Base-by-base conservation (phyloP, 1,139 yeast species). In the Petasospora fabianii region DNA sequence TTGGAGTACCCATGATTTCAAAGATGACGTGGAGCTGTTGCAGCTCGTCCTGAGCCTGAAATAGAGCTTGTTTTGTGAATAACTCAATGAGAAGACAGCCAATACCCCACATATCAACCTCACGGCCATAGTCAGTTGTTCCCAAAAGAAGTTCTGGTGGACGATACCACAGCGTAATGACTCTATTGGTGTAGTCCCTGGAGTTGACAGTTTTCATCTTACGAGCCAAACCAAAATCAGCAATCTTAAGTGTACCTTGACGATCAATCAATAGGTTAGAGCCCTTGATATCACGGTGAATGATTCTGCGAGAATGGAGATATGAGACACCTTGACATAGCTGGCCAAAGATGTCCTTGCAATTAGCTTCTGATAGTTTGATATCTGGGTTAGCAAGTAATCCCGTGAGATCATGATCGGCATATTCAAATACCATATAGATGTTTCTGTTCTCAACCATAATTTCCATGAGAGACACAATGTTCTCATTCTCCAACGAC, bases 51-150 rank as follows among this genome's bases (percentile, higher is more conserved):
- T 74, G 73, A 7, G 96, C 97, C 60, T 84, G 94, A 58, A 92
- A 92, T 1, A 83, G 68, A 0, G 98, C 95, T 24, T 65, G 64
- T 50, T 80, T 77, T 3, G 82, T 75, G 58, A 86, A 88, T 31
- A 92, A 62, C 58, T 92, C 98, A 20, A 88, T 73, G 44, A 92
- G 66, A 29, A 92, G 68, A 65, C 98, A 92, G 2, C 98, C 98
- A 49, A 88, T 82, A 0, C 98, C 97, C 98, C 98, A 92, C 48
- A 88, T 81, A 60, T 92, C 98, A 11, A 92, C 94, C 52, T 86
- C 96, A 32, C 90, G 68, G 0, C 94, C 94, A 62, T 92, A 92
- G 44, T 80, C 81, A 0, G 97, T 90, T 0, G 95, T 80, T 2
- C 98, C 98, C 39, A 92, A 62, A 30, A 92, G 66, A 31, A 92